Evolutionary conservation across 106 monocot species (phyloP).

Genomic region (Posidonia australis): DNA sequence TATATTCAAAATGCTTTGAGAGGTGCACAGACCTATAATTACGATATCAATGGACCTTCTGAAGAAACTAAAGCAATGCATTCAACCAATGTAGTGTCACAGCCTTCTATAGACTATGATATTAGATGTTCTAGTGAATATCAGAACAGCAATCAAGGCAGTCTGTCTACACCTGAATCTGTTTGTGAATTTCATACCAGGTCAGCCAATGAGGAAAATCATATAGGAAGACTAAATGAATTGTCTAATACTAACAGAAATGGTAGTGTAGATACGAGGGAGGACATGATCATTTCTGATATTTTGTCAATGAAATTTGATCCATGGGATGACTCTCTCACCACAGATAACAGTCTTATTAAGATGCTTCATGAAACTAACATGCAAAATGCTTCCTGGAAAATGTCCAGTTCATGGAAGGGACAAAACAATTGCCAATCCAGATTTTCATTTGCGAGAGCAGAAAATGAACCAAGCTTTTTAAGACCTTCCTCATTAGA

Average conservation of each 20-base stretch:
- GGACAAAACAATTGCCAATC: slow-evolving; percentile 36
- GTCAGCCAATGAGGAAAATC: slow-evolving; percentile 3
- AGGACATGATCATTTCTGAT: slow-evolving; percentile 49
- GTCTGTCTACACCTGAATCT: slow-evolving; percentile 1
- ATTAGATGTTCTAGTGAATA: slow-evolving; percentile 11
- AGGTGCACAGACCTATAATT: slow-evolving; percentile 1
- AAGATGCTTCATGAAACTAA: slow-evolving; percentile 36
- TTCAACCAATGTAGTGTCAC: background rate
- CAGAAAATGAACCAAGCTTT: slow-evolving; percentile 31
- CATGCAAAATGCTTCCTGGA: slow-evolving; percentile 14
- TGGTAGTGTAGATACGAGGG: slow-evolving; percentile 33
- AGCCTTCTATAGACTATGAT: slow-evolving; percentile 10
- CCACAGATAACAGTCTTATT: slow-evolving; percentile 22
- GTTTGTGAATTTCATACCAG: slow-evolving; percentile 6
- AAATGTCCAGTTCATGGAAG: slow-evolving; percentile 23
- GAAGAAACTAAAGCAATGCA: background rate
- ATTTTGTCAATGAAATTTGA: slow-evolving; percentile 64
- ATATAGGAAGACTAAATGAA: slow-evolving; percentile 1
- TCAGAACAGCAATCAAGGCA: background rate
- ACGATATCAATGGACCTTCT: background rate
- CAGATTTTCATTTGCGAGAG: slow-evolving; percentile 73
- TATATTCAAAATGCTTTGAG: slow-evolving; percentile 2
- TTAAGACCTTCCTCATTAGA: slow-evolving; percentile 12
- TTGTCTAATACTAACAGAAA: slow-evolving; percentile 4
- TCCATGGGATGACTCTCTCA: slow-evolving; percentile 54